Percentiles rank a stretch among this genome's conserved stretches.
Evolutionary conservation across 2,329 filamentous ascomycete species (phyloP).

Genomic region (Xylaria sp.): DNA sequence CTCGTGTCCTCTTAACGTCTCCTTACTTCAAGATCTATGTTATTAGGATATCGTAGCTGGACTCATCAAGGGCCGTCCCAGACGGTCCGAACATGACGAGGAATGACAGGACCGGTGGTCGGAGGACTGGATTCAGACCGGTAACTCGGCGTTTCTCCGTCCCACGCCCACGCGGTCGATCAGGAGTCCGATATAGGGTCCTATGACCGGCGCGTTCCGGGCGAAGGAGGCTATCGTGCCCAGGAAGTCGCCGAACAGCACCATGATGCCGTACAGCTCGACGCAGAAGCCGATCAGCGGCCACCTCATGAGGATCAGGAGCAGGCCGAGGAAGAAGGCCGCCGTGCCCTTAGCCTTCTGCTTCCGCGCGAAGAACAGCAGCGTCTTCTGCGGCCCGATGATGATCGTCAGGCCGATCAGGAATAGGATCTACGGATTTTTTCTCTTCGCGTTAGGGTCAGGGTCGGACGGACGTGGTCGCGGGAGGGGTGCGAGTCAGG

Average conservation of each 20-base stretch:
- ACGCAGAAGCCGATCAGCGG: slow-evolving; percentile 87
- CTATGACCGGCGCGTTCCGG: slow-evolving; percentile 80
- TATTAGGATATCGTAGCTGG: slow-evolving; percentile 1
- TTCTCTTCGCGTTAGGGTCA: not conserved
- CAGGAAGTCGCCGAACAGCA: slow-evolving; percentile 95
- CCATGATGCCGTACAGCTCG: slow-evolving; percentile 89
- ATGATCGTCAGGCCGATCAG: slow-evolving; percentile 94
- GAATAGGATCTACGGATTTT: slow-evolving; percentile 78
- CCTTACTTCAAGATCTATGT: not conserved
- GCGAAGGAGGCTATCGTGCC: slow-evolving; percentile 90
- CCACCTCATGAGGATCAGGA: slow-evolving; percentile 87
- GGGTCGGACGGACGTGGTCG: not conserved
- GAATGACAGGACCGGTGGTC: not conserved
- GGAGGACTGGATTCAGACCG: slow-evolving; percentile 57
- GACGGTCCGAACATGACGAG: slow-evolving; percentile 2
- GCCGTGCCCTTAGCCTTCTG: slow-evolving; percentile 92
- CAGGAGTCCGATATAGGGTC: slow-evolving; percentile 77
- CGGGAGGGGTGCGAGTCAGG: slow-evolving; percentile 8
- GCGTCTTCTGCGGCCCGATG: slow-evolving; percentile 88
- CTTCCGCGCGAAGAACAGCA: slow-evolving; percentile 89
- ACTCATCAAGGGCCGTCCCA: slow-evolving; percentile 8
- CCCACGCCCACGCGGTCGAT: slow-evolving; percentile 71
- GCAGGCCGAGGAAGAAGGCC: slow-evolving; percentile 81
- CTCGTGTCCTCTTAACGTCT: slow-evolving; percentile 10
- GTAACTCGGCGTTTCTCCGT: slow-evolving; percentile 74